Conservation (phyloP, 1,139 yeast species). For the Yamadazyma conglobata region DNA sequence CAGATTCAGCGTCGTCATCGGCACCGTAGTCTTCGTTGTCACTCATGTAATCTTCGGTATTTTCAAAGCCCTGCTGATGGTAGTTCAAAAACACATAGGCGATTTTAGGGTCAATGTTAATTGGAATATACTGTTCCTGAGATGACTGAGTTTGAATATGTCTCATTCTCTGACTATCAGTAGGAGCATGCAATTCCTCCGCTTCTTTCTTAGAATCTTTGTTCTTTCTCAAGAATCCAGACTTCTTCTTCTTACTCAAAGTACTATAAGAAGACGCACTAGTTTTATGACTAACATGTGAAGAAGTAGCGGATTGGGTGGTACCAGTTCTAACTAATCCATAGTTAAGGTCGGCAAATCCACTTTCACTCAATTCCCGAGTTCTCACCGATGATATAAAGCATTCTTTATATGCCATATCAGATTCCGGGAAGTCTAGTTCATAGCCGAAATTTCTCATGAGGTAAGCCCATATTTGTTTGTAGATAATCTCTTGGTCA, state of each 20-base stretch:
- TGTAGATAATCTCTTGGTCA: constrained; percentile 39
- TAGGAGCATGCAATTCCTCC: constrained; percentile 17
- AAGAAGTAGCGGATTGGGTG: constrained; percentile 27
- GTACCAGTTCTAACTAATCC: constrained; percentile 27
- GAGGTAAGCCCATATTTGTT: constrained; percentile 41
- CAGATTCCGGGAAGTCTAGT: constrained; percentile 28
- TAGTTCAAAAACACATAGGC: constrained; percentile 22
- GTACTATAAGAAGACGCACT: constrained; percentile 16
- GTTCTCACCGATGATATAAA: constrained; percentile 32
- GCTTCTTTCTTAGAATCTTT: constrained; percentile 10
- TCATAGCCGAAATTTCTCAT: constrained; percentile 39
- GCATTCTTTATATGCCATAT: constrained; percentile 30
- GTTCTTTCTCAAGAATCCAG: constrained; percentile 18
- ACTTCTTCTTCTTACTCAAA: constrained; percentile 17
- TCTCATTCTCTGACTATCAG: constrained; percentile 24
- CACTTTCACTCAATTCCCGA: constrained; percentile 19
- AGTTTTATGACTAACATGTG: constrained; percentile 24
- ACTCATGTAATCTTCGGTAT: constrained; percentile 22
- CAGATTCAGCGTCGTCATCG: constrained; percentile 21
- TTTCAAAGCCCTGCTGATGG: constrained; percentile 24
- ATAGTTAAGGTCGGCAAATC: constrained; percentile 14
- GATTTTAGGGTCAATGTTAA: constrained; percentile 23
- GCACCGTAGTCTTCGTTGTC: constrained; percentile 17
- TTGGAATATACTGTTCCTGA: constrained; percentile 25
- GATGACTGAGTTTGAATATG: constrained; percentile 31